These are phyloP conservation scores for Torulaspora indica DNA, from an alignment of 805 yeast genomes.

Conservation along the genomic window DNA sequence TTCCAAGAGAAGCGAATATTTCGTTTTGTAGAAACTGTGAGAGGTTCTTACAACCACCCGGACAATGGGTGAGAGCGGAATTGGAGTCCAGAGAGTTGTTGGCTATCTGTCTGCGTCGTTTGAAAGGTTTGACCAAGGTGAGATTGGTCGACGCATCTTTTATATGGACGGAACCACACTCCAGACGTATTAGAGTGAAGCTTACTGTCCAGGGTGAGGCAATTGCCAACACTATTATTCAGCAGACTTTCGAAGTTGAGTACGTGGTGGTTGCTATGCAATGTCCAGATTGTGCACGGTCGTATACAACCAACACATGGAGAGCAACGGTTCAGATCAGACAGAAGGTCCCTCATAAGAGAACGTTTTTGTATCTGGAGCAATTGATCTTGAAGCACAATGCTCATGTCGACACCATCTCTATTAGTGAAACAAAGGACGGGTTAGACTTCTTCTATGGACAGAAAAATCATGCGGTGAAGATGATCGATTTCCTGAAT, in stretches of 20 bases:
- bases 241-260: slow-evolving; percentile 92
- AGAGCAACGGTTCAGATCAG: slow-evolving; percentile 96
- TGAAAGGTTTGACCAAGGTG: slow-evolving; percentile 82
- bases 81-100: slow-evolving; percentile 88
- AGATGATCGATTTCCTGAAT: slow-evolving; percentile 84
- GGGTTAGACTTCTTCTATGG: slow-evolving; percentile 93
- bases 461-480: slow-evolving; percentile 84
- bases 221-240: slow-evolving; percentile 82
- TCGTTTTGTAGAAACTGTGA: slow-evolving; percentile 98
- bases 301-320: slow-evolving; percentile 96
- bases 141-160: slow-evolving; percentile 89
- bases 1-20: slow-evolving; percentile 88
- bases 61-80: slow-evolving; percentile 86
- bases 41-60: slow-evolving; percentile 90
- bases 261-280: slow-evolving; percentile 92
- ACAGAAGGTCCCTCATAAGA: slow-evolving; percentile 94
- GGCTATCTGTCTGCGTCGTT: slow-evolving; percentile 82
- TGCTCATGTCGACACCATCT: slow-evolving; percentile 90
- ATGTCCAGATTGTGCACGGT: slow-evolving; percentile 97
- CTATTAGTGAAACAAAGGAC: slow-evolving; percentile 87
- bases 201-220: slow-evolving; percentile 97
- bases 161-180: slow-evolving; percentile 99
- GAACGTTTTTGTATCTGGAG: slow-evolving; percentile 92
- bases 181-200: slow-evolving; percentile 87
- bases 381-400: slow-evolving; percentile 88